A percentile compares a stretch with the other conserved stretches of the same genome.
phyloP scores from a whole-genome alignment of 1,139 yeast genomes.

The Suhomyces choctaworum region DNA sequence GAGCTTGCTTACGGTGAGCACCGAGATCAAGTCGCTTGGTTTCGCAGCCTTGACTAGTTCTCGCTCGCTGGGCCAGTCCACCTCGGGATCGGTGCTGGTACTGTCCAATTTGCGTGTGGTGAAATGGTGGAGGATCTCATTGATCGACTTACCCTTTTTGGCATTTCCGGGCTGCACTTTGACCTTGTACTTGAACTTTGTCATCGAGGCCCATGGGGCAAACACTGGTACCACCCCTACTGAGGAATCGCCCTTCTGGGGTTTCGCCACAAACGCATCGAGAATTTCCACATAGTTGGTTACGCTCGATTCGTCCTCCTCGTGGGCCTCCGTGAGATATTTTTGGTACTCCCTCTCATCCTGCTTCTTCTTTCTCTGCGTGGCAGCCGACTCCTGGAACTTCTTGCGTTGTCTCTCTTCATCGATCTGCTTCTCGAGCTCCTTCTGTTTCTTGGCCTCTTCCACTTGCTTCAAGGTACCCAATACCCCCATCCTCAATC shows the following conservation, averaged over 20 bases:
- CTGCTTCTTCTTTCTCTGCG: constrained; percentile 22
- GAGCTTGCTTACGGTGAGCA: constrained; percentile 42
- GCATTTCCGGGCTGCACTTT: constrained; percentile 84
- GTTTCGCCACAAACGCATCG: constrained; percentile 44
- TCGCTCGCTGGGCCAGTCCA: constrained; percentile 74
- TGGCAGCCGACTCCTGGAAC: constrained; percentile 19
- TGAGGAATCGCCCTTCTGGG: constrained; percentile 44
- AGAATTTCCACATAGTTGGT: constrained; percentile 40
- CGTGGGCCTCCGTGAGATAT: constrained; percentile 39
- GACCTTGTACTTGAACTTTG: constrained; percentile 75
- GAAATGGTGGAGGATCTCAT: constrained; percentile 65
- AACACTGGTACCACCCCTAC: constrained; percentile 77
- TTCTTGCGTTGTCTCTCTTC: constrained; percentile 32
- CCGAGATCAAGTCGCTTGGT: constrained; percentile 46
- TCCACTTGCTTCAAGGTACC: constrained; percentile 79
- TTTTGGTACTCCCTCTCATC: constrained; percentile 51
- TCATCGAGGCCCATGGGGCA: constrained; percentile 88
- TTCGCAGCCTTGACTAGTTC: constrained; percentile 58
- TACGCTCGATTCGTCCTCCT: constrained; percentile 35
- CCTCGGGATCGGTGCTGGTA: constrained; percentile 48
- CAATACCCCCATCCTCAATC: constrained; percentile 69
- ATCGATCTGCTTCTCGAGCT: constrained; percentile 24
- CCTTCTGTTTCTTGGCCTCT: constrained; percentile 30
- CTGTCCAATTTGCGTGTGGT: constrained; percentile 56
- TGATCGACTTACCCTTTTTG: constrained; percentile 85